Evolutionary conservation across 495 filamentous ascomycete genomes (phyloP), one percentile per base, ranked within the genome.

Genomic region (Arthonia radiata): DNA sequence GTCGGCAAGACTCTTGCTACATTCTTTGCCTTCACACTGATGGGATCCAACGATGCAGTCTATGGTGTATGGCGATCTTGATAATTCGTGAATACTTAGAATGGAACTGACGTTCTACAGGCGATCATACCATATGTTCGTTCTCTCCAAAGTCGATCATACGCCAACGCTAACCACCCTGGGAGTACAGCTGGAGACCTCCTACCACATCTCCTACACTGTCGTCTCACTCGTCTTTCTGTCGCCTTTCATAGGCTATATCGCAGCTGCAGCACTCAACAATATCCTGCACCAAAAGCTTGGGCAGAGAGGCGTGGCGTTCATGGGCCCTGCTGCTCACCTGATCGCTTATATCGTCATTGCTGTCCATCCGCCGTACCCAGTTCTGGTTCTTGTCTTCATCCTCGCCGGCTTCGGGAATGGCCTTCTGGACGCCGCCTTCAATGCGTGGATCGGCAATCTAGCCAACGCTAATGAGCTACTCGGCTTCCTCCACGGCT

Each of bases 231-330:
- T 72, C 1, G 44, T 70, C 31, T 72, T 71, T 41, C 52, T 72
- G 14, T 63, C 63, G 4, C 64, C 67, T 0, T 45, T 71, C 19
- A 53, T 50, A 5, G 67, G 67, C 11, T 72, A 71, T 42, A 58
- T 53, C 4, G 28, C 49, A 3, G 53, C 64, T 2, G 61, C 67
- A 1, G 40, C 66, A 4, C 45, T 65, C n/a, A 67, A 66, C 36
- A 63, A 66, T 36, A 37, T 40, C 2, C 49, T 72, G 28, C 65
- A 72, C 42, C 37, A 50, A 24, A 43, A 44, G 16, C 48, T 71
- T 28, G 80, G 80, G 10, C 78, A 79, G 25, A 65, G 67, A 0
- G 80, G 79, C 8, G 60, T 83, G 2, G 75, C 75, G 17, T 29
- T 73, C 24, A 46, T 83, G 10, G 64, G 50, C 1, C 71, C 77